phyloP scores from a whole-genome alignment of 106 monocot genomes.

The Dendrobium catenatum region DNA sequence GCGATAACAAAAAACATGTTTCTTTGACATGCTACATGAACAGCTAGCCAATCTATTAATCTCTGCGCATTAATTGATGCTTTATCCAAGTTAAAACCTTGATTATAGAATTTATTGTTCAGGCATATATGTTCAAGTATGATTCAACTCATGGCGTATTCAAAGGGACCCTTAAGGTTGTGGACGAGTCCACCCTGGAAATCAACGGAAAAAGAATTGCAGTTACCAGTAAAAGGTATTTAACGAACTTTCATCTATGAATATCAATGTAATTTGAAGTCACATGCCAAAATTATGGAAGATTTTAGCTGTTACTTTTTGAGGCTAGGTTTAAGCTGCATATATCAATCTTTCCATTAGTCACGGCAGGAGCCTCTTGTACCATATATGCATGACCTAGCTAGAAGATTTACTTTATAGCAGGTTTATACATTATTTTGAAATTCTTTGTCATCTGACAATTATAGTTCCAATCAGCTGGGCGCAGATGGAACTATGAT shows the following conservation, averaged over 20 bases:
- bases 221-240: constrained; percentile 71
- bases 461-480: not conserved
- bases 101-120: not conserved
- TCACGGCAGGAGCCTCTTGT: not conserved
- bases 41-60: not conserved
- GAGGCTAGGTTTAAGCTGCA: not conserved
- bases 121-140: constrained; percentile 99
- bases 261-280: not conserved
- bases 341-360: not conserved
- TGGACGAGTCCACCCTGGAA: constrained; percentile 67
- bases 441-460: not conserved
- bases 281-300: not conserved
- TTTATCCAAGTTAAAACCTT: not conserved
- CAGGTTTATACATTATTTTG: not conserved
- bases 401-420: not conserved
- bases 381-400: not conserved
- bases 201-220: constrained; percentile 75
- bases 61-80: not conserved
- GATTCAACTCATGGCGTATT: constrained; percentile 96
- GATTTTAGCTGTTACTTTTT: not conserved
- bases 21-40: not conserved
- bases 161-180: constrained; percentile 74
- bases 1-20: not conserved
- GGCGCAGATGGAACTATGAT: not conserved
- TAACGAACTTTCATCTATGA: not conserved